Percentiles rank a stretch among this genome's conserved stretches.
These are phyloP conservation scores for Austroboletus festivus DNA, from an alignment of 768 basidiomycete species.

Conservation along the genomic window DNA sequence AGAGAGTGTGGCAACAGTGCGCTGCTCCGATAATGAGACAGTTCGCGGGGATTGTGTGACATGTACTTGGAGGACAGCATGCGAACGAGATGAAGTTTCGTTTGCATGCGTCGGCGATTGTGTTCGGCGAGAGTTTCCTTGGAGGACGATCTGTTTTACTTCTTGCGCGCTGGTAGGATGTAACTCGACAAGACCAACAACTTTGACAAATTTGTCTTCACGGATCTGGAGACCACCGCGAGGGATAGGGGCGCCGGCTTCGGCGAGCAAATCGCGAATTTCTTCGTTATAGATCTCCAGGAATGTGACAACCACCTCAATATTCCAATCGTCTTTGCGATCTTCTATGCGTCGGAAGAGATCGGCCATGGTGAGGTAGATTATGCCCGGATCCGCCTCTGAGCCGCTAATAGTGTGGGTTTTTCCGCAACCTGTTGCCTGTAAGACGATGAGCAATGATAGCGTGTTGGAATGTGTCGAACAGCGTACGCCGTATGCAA, in stretches of 20 bases:
- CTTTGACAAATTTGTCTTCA: conserved; percentile 91
- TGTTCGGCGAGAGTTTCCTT: conserved; percentile 84
- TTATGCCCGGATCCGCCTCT: conserved; percentile 83
- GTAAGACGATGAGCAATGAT: conserved; percentile 14
- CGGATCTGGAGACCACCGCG: conserved; percentile 90
- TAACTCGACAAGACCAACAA: conserved; percentile 80
- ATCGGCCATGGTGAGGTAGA: conserved; percentile 96
- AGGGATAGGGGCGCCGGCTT: conserved; percentile 55
- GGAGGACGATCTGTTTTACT: conserved; percentile 89
- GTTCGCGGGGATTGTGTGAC: conserved; percentile 85
- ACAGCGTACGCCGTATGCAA: conserved; percentile 90
- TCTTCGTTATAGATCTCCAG: conserved; percentile 99
- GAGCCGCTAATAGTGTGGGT: conserved; percentile 98
- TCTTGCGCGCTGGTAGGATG: conserved; percentile 82
- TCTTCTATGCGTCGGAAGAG: conserved; percentile 92
- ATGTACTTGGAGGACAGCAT: conserved; percentile 96
- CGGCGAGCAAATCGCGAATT: conserved; percentile 90
- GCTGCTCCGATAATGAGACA: conserved; percentile 76
- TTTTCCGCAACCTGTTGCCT: conserved; percentile 99
- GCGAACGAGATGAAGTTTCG: conserved; percentile 93
- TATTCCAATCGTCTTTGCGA: conserved; percentile 77
- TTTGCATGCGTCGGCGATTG: conserved; percentile 96
- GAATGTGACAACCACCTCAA: conserved; percentile 90
- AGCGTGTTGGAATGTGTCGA: conserved; percentile 1
- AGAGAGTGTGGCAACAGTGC: conserved; percentile 86